Evolutionary conservation across 192 early-diverging fungal species (phyloP).

Genomic region (Coemansia biformis): DNA sequence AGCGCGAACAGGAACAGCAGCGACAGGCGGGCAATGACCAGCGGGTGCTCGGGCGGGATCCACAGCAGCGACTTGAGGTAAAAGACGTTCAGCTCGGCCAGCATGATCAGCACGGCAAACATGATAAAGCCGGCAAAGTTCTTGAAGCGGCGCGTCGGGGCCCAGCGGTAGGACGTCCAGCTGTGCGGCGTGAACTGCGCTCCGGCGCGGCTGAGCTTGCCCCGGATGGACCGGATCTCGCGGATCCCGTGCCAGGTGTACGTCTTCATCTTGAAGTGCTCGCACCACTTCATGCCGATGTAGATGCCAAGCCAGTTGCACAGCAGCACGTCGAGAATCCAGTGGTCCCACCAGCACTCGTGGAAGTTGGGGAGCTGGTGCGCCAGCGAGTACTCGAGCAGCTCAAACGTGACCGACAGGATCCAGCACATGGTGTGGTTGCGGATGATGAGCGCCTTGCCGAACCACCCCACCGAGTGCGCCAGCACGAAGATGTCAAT

Average conservation of each 20-base stretch:
- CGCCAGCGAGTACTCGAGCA: conserved; percentile 90
- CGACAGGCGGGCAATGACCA: conserved; percentile 73
- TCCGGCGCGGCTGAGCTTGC: conserved; percentile 81
- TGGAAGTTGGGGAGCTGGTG: conserved; percentile 97
- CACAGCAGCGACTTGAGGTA: conserved; percentile 92
- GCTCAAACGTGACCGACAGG: conserved; percentile 87
- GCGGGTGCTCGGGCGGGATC: conserved; percentile 79
- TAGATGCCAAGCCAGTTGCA: conserved; percentile 95
- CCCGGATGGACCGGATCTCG: conserved; percentile 76
- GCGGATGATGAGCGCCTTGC: conserved; percentile 85
- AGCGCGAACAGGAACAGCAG: conserved; percentile 81
- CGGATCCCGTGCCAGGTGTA: conserved; percentile 92
- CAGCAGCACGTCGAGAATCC: conserved; percentile 86
- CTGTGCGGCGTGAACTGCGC: conserved; percentile 91
- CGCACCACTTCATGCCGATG: conserved; percentile 94
- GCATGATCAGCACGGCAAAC: conserved; percentile 52
- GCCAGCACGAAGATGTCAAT: conserved; percentile 92
- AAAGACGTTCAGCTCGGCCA: conserved; percentile 87
- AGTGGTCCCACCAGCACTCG: conserved; percentile 99
- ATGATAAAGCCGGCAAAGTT: conserved; percentile 79
- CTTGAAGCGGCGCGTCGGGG: conserved; percentile 78
- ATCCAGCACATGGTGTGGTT: conserved; percentile 98
- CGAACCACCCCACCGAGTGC: conserved; percentile 91
- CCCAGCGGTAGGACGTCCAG: conserved; percentile 94
- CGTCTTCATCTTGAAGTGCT: conserved; percentile 93